phyloP scores from a whole-genome alignment of 306 rosid species.

The Prosopis cineraria region DNA sequence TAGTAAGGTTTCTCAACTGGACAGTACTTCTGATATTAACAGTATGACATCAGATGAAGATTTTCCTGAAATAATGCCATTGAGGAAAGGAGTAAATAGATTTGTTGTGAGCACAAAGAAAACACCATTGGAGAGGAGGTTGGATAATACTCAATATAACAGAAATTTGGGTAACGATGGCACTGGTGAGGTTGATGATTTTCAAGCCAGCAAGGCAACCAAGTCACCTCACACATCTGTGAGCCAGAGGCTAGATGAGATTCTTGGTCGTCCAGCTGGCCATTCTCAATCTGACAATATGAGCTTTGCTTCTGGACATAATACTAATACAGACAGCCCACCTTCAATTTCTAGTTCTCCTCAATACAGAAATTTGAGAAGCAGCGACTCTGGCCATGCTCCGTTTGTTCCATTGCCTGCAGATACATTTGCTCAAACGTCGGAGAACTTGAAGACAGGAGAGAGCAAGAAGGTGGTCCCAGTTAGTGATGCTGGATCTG shows the following conservation, averaged over 20 bases:
- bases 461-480: conserved; percentile 30
- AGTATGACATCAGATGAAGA: conserved; percentile 66
- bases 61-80: conserved; percentile 96
- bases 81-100: conserved; percentile 93
- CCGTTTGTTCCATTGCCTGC: conserved; percentile 62
- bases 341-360: conserved; percentile 37
- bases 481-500: conserved; percentile 27
- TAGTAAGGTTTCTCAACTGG: conserved; percentile 85
- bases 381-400: conserved; percentile 45
- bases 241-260: conserved; percentile 41
- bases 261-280: conserved; percentile 35
- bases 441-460: conserved; percentile 42
- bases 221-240: conserved; percentile 32
- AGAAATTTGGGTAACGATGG: conserved; percentile 57
- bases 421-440: conserved; percentile 56
- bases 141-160: conserved; percentile 59
- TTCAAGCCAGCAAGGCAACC: conserved; percentile 24
- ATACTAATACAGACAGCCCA: conserved; percentile 23
- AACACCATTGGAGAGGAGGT: conserved; percentile 79
- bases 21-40: conserved; percentile 60
- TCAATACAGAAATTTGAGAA: conserved; percentile 35
- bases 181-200: conserved; percentile 35
- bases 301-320: conserved; percentile 33
- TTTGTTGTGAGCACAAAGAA: conserved; percentile 94
- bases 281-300: conserved; percentile 41